phyloP scores from a whole-genome alignment of 2,329 filamentous ascomycete genomes.

The Colletotrichum acutatum region DNA sequence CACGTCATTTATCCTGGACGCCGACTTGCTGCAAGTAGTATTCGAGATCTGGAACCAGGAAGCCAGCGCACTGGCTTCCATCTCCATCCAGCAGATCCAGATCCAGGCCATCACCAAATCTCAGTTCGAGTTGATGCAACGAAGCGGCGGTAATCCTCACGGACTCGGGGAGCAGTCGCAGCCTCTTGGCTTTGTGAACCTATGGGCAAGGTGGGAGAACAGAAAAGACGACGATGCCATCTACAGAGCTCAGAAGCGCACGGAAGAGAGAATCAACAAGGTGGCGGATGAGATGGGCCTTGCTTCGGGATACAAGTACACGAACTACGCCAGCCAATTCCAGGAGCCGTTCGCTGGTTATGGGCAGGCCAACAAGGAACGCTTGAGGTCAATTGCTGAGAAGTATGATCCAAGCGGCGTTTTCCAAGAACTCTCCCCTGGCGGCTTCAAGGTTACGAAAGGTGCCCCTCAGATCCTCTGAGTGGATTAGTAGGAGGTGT shows the following conservation, averaged over 20 bases:
- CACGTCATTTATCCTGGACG: neutral
- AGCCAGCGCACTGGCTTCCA: conserved; percentile 29
- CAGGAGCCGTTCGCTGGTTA: conserved; percentile 52
- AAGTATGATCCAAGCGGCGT: conserved; percentile 51
- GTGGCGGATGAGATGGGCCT: conserved; percentile 45
- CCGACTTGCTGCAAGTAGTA: neutral
- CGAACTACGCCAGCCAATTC: conserved; percentile 56
- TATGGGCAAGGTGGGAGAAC: conserved; percentile 41
- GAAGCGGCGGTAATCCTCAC: conserved; percentile 45
- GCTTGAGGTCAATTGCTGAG: conserved; percentile 42
- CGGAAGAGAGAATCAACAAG: conserved; percentile 41
- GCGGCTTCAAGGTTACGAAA: conserved; percentile 51
- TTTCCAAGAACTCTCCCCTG: conserved; percentile 49
- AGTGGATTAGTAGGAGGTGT: neutral
- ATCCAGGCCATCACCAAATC: conserved; percentile 54
- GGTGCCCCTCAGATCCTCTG: neutral
- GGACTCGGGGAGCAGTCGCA: conserved; percentile 40
- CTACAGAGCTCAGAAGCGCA: conserved; percentile 39
- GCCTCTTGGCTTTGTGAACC: conserved; percentile 37
- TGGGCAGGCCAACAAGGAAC: conserved; percentile 49
- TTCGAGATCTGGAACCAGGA: conserved; percentile 31
- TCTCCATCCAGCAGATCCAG: conserved; percentile 38
- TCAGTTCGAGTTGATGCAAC: conserved; percentile 44
- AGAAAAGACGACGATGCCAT: conserved; percentile 48
- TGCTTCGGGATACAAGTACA: conserved; percentile 53